Evolutionary conservation across 2,329 filamentous ascomycete genomes (phyloP).

Genomic region (Metarhizium brunneum): DNA sequence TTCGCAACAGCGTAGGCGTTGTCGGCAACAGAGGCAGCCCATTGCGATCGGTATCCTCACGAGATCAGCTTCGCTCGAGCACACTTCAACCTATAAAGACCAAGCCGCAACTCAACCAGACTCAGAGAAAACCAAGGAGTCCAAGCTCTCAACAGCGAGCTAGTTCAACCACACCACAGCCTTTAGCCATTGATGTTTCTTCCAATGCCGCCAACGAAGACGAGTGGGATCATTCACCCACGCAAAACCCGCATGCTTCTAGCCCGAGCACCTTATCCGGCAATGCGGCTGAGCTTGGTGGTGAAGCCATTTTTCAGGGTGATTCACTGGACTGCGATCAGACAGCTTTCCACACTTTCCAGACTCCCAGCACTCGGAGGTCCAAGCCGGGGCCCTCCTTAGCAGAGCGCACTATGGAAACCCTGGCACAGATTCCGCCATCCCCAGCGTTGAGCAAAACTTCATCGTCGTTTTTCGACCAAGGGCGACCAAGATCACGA

Average conservation of each 20-base stretch:
- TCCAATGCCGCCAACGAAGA: not conserved
- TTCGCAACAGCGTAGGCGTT: slow-evolving; percentile 18
- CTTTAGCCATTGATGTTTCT: not conserved
- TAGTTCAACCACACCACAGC: slow-evolving; percentile 1
- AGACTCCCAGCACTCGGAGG: slow-evolving; percentile 13
- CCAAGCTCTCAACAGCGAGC: slow-evolving; percentile 5
- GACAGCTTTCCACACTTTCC: slow-evolving; percentile 11
- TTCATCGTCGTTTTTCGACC: slow-evolving; percentile 64
- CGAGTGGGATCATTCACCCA: not conserved
- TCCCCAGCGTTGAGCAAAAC: slow-evolving; percentile 63
- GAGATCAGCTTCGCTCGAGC: slow-evolving; percentile 13
- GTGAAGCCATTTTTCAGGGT: not conserved
- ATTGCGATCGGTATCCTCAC: slow-evolving; percentile 10
- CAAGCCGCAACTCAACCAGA: slow-evolving; percentile 9
- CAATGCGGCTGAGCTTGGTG: not conserved
- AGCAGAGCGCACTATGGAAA: slow-evolving; percentile 79
- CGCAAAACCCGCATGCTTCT: not conserved
- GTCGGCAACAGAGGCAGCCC: slow-evolving; percentile 9
- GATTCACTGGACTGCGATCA: slow-evolving; percentile 8
- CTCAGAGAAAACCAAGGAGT: slow-evolving; percentile 6
- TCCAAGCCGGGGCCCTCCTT: slow-evolving; percentile 46
- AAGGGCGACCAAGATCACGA: slow-evolving; percentile 45
- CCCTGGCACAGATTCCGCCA: slow-evolving; percentile 65
- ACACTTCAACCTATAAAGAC: slow-evolving; percentile 6
- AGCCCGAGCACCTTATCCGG: not conserved